Evolutionary conservation across 1,139 yeast genomes (phyloP).

Genomic region (Nakaseomyces nivariensis): DNA sequence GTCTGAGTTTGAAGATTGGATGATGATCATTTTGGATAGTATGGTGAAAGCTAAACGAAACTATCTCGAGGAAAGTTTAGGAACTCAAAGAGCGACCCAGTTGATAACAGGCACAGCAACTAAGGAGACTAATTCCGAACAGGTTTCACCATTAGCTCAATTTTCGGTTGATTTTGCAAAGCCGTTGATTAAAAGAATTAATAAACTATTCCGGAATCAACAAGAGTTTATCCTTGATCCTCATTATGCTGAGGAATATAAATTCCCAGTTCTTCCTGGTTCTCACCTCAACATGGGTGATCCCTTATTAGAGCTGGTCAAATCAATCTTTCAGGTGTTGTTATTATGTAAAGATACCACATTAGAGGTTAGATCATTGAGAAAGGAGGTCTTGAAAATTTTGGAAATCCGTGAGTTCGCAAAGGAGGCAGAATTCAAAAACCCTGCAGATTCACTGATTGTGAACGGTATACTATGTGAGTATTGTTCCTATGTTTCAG

Average conservation of each 20-base stretch:
- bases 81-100: conserved; percentile 60
- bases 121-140: conserved; percentile 29
- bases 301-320: conserved; percentile 74
- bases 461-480: conserved; percentile 68
- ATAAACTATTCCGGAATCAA: conserved; percentile 57
- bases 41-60: conserved; percentile 47
- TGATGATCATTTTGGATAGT: conserved; percentile 63
- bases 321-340: conserved; percentile 64
- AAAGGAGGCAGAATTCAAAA: conserved; percentile 58
- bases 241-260: conserved; percentile 52
- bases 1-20: conserved; percentile 83
- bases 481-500: conserved; percentile 64
- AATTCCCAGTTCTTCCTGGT: conserved; percentile 67
- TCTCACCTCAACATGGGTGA: conserved; percentile 50
- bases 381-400: conserved; percentile 61
- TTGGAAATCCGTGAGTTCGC: conserved; percentile 83
- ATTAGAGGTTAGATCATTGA: conserved; percentile 63
- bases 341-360: conserved; percentile 53
- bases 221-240: conserved; percentile 65
- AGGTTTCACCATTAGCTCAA: conserved; percentile 33
- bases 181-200: conserved; percentile 57
- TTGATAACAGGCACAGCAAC: conserved; percentile 42
- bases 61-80: conserved; percentile 32
- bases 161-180: conserved; percentile 42
- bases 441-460: conserved; percentile 65